phyloP scores from a whole-genome alignment of 768 basidiomycete species.

The Ramaria sp. region DNA sequence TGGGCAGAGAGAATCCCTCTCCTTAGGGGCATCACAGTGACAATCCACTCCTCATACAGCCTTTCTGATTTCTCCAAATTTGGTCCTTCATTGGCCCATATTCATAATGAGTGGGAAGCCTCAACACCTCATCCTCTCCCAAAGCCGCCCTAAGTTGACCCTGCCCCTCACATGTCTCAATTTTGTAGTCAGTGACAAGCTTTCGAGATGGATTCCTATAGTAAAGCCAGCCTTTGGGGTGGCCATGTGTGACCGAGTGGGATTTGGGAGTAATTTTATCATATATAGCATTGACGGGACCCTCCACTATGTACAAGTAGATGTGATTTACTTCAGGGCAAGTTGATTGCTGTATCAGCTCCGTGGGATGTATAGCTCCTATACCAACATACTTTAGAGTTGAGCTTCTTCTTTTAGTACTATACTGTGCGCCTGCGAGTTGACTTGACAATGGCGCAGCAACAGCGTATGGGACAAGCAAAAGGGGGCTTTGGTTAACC shows the following conservation, averaged over 20 bases:
- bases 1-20: not conserved
- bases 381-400: not conserved
- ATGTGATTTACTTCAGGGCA: not conserved
- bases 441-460: not conserved
- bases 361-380: not conserved
- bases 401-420: not conserved
- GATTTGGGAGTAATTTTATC: not conserved
- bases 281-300: not conserved
- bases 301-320: not conserved
- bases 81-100: not conserved
- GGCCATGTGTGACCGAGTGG: slow-evolving; percentile 3
- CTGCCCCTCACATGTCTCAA: not conserved
- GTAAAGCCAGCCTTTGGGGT: slow-evolving; percentile 7
- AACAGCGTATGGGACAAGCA: not conserved
- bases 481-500: not conserved
- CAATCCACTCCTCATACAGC: not conserved
- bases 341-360: too few relatives aligned
- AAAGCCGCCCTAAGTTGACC: not conserved
- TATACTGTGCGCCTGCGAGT: not conserved
- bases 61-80: not conserved
- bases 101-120: slow-evolving; percentile 1
- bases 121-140: not conserved
- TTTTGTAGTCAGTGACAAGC: slow-evolving; percentile 6
- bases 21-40: not conserved
- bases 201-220: not conserved